Conservation (phyloP, 2,329 filamentous ascomycete species). For the Cucurbitaria berberidis region DNA sequence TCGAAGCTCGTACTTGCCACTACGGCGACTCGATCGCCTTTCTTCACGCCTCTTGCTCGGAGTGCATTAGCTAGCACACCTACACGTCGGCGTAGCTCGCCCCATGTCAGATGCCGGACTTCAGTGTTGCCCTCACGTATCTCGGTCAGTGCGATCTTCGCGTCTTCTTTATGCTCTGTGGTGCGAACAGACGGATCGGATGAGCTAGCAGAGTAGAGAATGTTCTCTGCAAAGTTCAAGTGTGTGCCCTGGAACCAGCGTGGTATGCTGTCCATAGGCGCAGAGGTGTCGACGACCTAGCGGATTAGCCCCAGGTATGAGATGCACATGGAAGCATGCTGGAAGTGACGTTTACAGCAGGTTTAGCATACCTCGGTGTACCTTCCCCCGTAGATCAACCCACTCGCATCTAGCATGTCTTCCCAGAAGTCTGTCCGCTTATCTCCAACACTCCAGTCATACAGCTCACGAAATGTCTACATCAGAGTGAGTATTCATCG, state of each 20-base stretch:
- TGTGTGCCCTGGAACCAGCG: slow-evolving; percentile 77
- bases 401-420: slow-evolving; percentile 37
- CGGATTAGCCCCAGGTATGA: not conserved
- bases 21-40: slow-evolving; percentile 76
- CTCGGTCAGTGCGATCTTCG: slow-evolving; percentile 73
- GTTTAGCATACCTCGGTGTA: slow-evolving; percentile 29
- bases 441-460: slow-evolving; percentile 68
- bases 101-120: slow-evolving; percentile 67
- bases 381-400: slow-evolving; percentile 39
- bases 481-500: too few relatives aligned
- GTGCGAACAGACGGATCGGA: slow-evolving; percentile 55
- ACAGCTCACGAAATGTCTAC: slow-evolving; percentile 72
- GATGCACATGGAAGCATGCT: not conserved
- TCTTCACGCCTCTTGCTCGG: slow-evolving; percentile 67
- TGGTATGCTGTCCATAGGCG: slow-evolving; percentile 73
- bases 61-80: slow-evolving; percentile 70
- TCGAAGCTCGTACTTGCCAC: slow-evolving; percentile 78
- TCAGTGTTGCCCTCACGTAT: slow-evolving; percentile 69
- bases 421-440: slow-evolving; percentile 58
- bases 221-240: slow-evolving; percentile 81
- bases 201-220: slow-evolving; percentile 65
- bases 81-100: slow-evolving; percentile 65
- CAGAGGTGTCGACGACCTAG: slow-evolving; percentile 69
- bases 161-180: slow-evolving; percentile 71
- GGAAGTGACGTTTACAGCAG: not conserved